Conservation (phyloP, 2,329 filamentous ascomycete genomes). For the Monosporascus sp. region DNA sequence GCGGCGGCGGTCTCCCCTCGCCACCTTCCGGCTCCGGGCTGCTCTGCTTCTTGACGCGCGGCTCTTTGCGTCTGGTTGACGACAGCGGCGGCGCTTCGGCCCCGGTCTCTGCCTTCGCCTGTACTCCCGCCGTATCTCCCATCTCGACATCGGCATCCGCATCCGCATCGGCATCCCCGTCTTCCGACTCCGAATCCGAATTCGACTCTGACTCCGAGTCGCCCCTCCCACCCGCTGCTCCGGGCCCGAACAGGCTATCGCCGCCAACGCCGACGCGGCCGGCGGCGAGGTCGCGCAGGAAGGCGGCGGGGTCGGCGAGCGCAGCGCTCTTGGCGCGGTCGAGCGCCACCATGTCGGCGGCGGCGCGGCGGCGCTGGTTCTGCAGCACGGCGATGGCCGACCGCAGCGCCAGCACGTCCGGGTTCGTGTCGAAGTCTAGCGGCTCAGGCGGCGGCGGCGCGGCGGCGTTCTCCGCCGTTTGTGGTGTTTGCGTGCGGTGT, state of each 20-base stretch:
- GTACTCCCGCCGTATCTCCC: slow-evolving; percentile 11
- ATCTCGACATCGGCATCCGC: slow-evolving; percentile 23
- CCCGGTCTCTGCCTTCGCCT: neutral
- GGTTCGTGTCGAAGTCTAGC: slow-evolving; percentile 60
- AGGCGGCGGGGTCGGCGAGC: slow-evolving; percentile 64
- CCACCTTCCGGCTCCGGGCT: slow-evolving; percentile 4
- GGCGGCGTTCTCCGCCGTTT: slow-evolving; percentile 5
- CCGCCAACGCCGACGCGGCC: slow-evolving; percentile 50
- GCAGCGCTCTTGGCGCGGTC: slow-evolving; percentile 66
- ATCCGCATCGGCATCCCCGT: slow-evolving; percentile 1
- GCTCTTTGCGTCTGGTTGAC: neutral
- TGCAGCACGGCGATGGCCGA: slow-evolving; percentile 83
- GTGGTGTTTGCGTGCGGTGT: slow-evolving; percentile 14
- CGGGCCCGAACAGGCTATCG: slow-evolving; percentile 20
- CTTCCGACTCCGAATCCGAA: slow-evolving; percentile 1
- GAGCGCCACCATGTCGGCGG: slow-evolving; percentile 67
- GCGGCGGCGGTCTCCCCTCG: slow-evolving; percentile 2
- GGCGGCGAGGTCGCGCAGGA: slow-evolving; percentile 60
- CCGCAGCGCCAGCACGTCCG: slow-evolving; percentile 81
- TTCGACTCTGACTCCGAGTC: neutral
- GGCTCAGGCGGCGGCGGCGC: slow-evolving; percentile 43
- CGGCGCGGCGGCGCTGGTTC: slow-evolving; percentile 74
- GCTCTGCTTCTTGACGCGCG: slow-evolving; percentile 2
- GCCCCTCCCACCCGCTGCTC: slow-evolving; percentile 12
- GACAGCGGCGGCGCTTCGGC: neutral